Evolutionary conservation across 257 asterid species (phyloP), one percentile per base, ranked within the genome.

Genomic region (Fraxinus anomala): DNA sequence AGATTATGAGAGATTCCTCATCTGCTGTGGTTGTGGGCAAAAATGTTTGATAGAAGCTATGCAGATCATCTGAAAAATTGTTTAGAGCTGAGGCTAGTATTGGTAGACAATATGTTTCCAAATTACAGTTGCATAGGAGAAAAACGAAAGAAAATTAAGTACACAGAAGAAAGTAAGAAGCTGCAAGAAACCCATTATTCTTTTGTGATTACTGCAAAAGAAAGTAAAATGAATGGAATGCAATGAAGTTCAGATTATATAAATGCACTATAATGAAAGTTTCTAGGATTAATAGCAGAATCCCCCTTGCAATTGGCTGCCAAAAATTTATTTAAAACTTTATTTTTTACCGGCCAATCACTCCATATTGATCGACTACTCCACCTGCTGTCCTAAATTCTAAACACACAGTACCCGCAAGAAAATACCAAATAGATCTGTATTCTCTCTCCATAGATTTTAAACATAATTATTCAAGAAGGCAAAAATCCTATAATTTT

Each of bases 1-100:
- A 79, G 9, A 86, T 21, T 16, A 89, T 79, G n/a, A 67, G 83
- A 0, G 88, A 74, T n/a, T n/a, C n/a, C n/a, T n/a, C n/a, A n/a
- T n/a, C n/a, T n/a, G n/a, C n/a, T n/a, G n/a, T n/a, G 30, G 67
- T 47, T 26, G 63, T 75, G 0, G 3, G 33, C 33, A 30, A 30
- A 30, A 30, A 30, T 30, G 33, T 30, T 30, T 30, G 33, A 30
- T 30, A 30, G 33, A 1, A 30, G 33, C 33, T 30, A 30, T 1
- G 33, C 33, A 30, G 33, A 30, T 30, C 3, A 30, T 30, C 2
- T 30, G 3, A 1, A 3, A 3, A 30, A 30, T 2, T 1, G 8
- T n/a, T n/a, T n/a, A n/a, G n/a, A n/a, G n/a, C n/a, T n/a, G n/a
- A n/a, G n/a, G n/a, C n/a, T n/a, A n/a, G n/a, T n/a, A n/a, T n/a